Conservation (phyloP, 2,329 filamentous ascomycete genomes). For the Ustulina deusta region DNA sequence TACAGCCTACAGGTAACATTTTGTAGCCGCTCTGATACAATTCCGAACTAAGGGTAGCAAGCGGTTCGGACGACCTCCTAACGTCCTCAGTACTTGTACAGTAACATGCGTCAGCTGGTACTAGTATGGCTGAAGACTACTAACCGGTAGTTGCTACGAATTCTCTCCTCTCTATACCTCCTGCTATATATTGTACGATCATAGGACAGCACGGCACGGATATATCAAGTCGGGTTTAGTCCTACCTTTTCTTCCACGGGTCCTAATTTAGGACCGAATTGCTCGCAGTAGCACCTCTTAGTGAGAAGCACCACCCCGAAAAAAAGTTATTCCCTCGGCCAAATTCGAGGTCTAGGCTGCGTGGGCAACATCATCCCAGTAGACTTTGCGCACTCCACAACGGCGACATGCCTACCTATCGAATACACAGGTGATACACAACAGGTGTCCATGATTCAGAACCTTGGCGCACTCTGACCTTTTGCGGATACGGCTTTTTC, state of each 20-base stretch:
- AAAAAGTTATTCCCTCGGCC: slow-evolving; percentile 22
- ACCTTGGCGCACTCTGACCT: slow-evolving; percentile 4
- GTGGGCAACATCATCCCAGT: slow-evolving; percentile 18
- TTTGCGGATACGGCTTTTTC: slow-evolving; percentile 21
- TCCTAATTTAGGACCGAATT: neutral
- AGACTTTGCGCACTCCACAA: slow-evolving; percentile 24
- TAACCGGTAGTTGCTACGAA: too few species aligned
- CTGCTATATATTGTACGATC: too few species aligned
- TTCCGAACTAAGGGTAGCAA: slow-evolving; percentile 37
- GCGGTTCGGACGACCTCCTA: slow-evolving; percentile 30
- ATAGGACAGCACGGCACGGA: too few species aligned
- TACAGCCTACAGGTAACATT: slow-evolving; percentile 31
- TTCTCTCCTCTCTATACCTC: too few species aligned
- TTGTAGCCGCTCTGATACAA: slow-evolving; percentile 11
- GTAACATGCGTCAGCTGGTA: neutral
- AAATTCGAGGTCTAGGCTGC: slow-evolving; percentile 25
- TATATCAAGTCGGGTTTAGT: neutral
- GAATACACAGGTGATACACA: neutral
- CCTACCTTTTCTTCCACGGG: neutral
- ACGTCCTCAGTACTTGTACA: neutral
- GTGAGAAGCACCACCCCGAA: neutral
- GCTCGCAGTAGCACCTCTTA: neutral
- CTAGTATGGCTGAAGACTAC: neutral
- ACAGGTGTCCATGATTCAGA: slow-evolving; percentile 8
- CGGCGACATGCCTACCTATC: slow-evolving; percentile 17